Base-by-base conservation (phyloP, 805 yeast species). In the Starmerella sirachaensis region DNA sequence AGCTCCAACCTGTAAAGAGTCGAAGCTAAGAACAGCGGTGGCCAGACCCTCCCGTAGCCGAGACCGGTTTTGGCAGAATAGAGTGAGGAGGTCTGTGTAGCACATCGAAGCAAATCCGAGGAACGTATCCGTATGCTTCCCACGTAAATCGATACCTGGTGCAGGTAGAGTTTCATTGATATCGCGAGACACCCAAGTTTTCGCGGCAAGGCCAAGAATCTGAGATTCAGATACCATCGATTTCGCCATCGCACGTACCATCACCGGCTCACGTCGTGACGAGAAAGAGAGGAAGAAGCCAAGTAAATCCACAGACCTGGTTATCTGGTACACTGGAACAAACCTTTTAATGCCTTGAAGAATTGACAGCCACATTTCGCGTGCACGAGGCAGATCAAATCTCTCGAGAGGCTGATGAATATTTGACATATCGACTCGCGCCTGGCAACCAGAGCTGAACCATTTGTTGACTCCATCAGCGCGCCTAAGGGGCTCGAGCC, bases 21-120 rank as follows among this genome's bases (percentile, higher is more conserved):
- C 96, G 79, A 88, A 82, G 3, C 68, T 47, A 31, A 68, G 50
- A 38, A 74, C 52, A 51, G 69, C 62, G 51, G 76, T 63, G 45
- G 76, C 62, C 50, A 78, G 60, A 45, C 78, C 71, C 54, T 83
- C 94, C 45, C 95, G 72, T 52, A 83, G 85, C 39, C 94, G 68
- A 34, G 93, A 74, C 24, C 84, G 75, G 51, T 88, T 88, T 55
- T 76, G 78, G 52, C 62, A 62, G 58, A 49, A 68, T 64, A 54
- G 63, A 53, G 49, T 64, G 54, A 17, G 68, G 69, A 27, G 64
- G 53, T 50, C 74, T 67, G 27, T 70, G 52, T 50, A 77, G 74
- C 40, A 60, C 24, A 70, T 37, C 6, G 38, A 45, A 0, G 60
- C 60, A 24, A 53, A 54, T 6, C 34, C 29, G 24, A 51, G 30